Percentiles rank a stretch among this genome's conserved stretches.
These are phyloP conservation scores for Cochlearia excelsa DNA, from an alignment of 345 rosid species.

Conservation along the genomic window DNA sequence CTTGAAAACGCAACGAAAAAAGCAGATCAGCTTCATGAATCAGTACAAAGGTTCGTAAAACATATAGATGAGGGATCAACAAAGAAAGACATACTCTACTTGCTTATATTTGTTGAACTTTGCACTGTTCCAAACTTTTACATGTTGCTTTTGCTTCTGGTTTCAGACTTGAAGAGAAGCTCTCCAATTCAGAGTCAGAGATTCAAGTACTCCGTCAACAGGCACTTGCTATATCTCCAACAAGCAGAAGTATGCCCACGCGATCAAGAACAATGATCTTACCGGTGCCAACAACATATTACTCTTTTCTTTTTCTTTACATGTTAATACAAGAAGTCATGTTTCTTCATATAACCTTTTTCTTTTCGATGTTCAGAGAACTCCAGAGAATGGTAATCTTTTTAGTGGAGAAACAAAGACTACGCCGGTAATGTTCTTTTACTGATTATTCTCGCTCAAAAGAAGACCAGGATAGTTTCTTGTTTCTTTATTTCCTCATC, in stretches of 20 bases:
- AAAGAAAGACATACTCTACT: neutral
- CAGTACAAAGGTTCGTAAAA: conserved; percentile 81
- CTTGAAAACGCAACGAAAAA: conserved; percentile 71
- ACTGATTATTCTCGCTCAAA: neutral
- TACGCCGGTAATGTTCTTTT: conserved; percentile 48
- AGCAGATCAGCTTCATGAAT: conserved; percentile 92
- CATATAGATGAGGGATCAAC: conserved; percentile 10
- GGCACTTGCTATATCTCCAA: conserved; percentile 89
- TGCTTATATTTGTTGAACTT: conserved; percentile 9
- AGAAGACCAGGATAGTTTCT: conserved; percentile 9
- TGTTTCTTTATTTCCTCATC: conserved; percentile 23
- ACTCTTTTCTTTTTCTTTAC: conserved; percentile 11
- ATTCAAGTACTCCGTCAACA: conserved; percentile 98
- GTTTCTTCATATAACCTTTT: conserved; percentile 29
- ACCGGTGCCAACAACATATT: conserved; percentile 50
- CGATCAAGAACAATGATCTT: conserved; percentile 65
- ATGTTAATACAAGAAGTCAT: conserved; percentile 16
- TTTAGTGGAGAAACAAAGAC: conserved; percentile 69
- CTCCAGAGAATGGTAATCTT: conserved; percentile 76
- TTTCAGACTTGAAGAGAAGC: conserved; percentile 87
- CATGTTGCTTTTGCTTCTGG: conserved; percentile 29
- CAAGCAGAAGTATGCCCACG: conserved; percentile 68
- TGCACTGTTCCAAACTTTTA: conserved; percentile 3
- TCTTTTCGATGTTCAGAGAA: conserved; percentile 59
- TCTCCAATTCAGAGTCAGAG: conserved; percentile 94